Evolutionary conservation across 139 green algal species (phyloP), one percentile per base, ranked within the genome.

Genomic region (Tetraselmis chui): DNA sequence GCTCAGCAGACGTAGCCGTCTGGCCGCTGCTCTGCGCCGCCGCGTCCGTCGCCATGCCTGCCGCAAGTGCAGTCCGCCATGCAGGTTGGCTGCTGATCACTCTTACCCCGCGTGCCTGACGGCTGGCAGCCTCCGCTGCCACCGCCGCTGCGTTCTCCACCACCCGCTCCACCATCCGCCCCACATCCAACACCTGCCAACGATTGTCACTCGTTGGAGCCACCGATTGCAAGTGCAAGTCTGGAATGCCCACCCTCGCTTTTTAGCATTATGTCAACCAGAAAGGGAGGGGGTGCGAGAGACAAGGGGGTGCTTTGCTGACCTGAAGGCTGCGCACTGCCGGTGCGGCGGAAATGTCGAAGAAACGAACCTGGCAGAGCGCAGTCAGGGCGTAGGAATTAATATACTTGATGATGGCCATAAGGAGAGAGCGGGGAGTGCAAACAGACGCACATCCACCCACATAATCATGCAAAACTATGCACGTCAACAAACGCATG

Each of bases 301-400:
- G 11, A 77, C n/a, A n/a, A n/a, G n/a, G n/a, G 59, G 23, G 23
- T 23, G 59, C 59, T 75, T 23, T 22, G 59, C 59, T 23, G 23
- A 67, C 45, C 45, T 67, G 45, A 5, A 67, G 45, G 45, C 45
- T 67, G 45, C 45, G 45, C 45, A 67, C 45, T 67, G 11, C 45
- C 11, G 11, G 45, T 18, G 45, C 11, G 45, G 5, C 45, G 45
- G 45, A 5, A 18, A 67, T 67, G 45, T 67, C 45, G 18, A 67
- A 67, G 45, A 67, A 67, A 18, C 45, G 45, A 5, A 67, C 45
- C 45, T 67, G 45, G n/a, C n/a, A n/a, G n/a, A n/a, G 1, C 0
- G 85, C 81, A 1, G 32, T 25, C 28, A 88, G 18, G 0, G 75
- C 85, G 1, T 76, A 23, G 1, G 0, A 28, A 31, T 29, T 59